Base-by-base conservation (phyloP, 192 early-diverging fungal genomes). In the Linnemannia schmuckeri region DNA sequence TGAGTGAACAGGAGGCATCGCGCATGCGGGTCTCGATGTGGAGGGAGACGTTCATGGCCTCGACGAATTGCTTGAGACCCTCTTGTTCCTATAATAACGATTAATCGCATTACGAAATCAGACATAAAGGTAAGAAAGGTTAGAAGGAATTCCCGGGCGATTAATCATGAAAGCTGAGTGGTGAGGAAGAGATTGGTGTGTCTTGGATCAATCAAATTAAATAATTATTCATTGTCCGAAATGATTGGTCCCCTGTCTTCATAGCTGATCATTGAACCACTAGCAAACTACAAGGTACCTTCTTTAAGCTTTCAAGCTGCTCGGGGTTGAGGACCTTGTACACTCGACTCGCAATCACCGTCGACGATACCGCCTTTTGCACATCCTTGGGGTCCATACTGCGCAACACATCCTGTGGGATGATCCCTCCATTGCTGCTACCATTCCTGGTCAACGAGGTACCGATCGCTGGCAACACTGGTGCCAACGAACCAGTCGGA, bases 1-100 rank as follows among this genome's bases (percentile, higher is more conserved):
- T 75, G 72, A 81, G 61, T 40, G 79, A 80, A 40, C 70, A 46
- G 27, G 84, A 87, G 30, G 84, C 84, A 44, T 87, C 84, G 35
- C 84, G 84, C 75, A 87, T 81, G 15, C 85, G 79, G 37, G 33
- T 47, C 38, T 87, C 85, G 47, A 87, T 81, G 27, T 78, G 79
- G 0, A 87, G 38, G 6, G 79, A 75, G 15, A 78, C 78, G 17
- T 87, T 78, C 79, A 87, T 68, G 18, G 79, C 35, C 49, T 87
- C 85, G 61, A 87, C n/a, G 68, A 87, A 81, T 0, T 77, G 70
- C 13, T 75, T 61, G 3, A 87, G 41, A 4, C 81, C 85, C 6
- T 81, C 63, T 78, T 81, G 79, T 73, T 87, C 85, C 85, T 87
- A 66, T 9, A 33, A 18, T 40, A 42, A 1, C 55, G 55, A 57